Percentiles rank a stretch among this genome's conserved stretches.
Evolutionary conservation across 257 asterid species (phyloP).

Genomic region (Mentha longifolia): DNA sequence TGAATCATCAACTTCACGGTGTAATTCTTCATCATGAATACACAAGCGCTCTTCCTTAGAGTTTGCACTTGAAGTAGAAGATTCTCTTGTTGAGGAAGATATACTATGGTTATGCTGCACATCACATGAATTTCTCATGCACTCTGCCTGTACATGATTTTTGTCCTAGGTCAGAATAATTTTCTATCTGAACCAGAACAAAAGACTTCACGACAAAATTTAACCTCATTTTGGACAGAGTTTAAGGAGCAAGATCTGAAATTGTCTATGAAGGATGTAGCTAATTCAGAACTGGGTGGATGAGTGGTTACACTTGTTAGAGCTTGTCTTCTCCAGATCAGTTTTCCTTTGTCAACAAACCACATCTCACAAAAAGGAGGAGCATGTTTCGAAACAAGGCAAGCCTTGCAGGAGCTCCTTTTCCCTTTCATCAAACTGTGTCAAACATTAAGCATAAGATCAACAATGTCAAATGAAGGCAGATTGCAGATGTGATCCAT

Average conservation of each 20-base stretch:
- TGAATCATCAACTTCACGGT: constrained; percentile 46
- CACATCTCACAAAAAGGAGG: constrained; percentile 79
- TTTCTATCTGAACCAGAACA: constrained; percentile 36
- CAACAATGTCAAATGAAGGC: not conserved
- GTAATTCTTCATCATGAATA: constrained; percentile 46
- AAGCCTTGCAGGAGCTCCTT: constrained; percentile 68
- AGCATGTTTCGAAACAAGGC: constrained; percentile 59
- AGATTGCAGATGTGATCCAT: not conserved
- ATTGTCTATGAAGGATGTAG: constrained; percentile 35
- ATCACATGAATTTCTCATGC: constrained; percentile 32
- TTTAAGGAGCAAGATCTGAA: constrained; percentile 44
- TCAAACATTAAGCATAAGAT: constrained; percentile 30
- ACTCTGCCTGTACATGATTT: constrained; percentile 32
- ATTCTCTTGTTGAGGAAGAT: constrained; percentile 34
- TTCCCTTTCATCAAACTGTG: constrained; percentile 67
- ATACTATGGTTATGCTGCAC: constrained; percentile 22
- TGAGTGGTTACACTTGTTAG: constrained; percentile 40
- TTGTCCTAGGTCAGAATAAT: constrained; percentile 37
- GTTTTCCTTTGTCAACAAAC: constrained; percentile 74
- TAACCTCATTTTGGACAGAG: constrained; percentile 37
- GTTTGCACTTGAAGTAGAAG: constrained; percentile 38
- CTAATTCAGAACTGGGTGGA: constrained; percentile 38
- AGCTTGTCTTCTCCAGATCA: constrained; percentile 67
- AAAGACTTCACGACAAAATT: constrained; percentile 29
- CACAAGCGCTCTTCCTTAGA: constrained; percentile 47